phyloP scores from a whole-genome alignment of 2,329 filamentous ascomycete species.

The Metarhizium album region DNA sequence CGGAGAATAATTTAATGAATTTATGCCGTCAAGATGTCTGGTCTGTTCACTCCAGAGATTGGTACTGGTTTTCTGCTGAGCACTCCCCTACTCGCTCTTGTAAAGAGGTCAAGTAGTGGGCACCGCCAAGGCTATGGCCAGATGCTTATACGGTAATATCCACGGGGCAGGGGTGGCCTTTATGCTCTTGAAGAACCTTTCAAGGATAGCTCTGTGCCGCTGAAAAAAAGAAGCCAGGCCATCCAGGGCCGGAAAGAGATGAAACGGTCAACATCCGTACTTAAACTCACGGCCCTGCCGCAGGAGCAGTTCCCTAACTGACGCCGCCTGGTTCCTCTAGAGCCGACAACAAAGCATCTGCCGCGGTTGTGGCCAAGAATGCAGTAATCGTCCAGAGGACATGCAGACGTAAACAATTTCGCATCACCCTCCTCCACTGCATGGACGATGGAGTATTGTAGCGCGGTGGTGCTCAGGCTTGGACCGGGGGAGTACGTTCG shows the following conservation, averaged over 20 bases:
- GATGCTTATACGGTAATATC: conserved; percentile 7
- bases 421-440: conserved; percentile 1
- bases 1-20: conserved; percentile 9
- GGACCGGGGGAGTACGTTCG: conserved; percentile 10
- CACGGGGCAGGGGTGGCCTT: conserved; percentile 7
- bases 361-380: conserved; percentile 2
- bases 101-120: conserved; percentile 1
- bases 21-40: conserved; percentile 5
- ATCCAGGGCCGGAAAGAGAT: background rate
- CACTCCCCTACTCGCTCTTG: background rate
- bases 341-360: conserved; percentile 2
- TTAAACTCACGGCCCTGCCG: background rate
- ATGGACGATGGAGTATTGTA: background rate
- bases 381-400: background rate
- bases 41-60: background rate
- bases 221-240: background rate
- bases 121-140: conserved; percentile 2
- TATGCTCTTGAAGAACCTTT: background rate
- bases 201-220: background rate
- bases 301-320: conserved; percentile 1
- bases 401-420: background rate
- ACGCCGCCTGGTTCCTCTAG: background rate
- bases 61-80: conserved; percentile 1
- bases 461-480: conserved; percentile 3
- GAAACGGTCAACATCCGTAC: background rate